A percentile compares a stretch with the other conserved stretches of the same genome.
Conservation (phyloP, 1,284 basidiomycete genomes). For the Wallemia mellicola region DNA sequence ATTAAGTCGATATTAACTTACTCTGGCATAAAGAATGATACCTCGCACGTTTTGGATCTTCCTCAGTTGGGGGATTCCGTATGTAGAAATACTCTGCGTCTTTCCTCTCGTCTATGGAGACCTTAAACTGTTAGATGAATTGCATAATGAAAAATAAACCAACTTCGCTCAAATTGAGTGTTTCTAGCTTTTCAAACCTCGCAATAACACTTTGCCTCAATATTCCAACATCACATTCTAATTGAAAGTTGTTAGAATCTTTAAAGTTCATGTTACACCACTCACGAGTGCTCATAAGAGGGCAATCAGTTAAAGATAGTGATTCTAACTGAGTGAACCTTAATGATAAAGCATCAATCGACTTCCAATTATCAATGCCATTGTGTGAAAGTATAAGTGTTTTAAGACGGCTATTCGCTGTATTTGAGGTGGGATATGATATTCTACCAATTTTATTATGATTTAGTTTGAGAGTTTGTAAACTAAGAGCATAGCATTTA, state of each 20-base stretch:
- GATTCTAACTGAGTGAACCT: neutral
- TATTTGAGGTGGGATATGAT: neutral
- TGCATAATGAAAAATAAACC: neutral
- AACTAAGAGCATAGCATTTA: neutral
- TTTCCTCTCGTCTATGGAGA: neutral
- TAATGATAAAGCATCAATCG: neutral
- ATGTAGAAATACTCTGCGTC: neutral
- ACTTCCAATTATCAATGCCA: neutral
- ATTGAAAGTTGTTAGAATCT: neutral
- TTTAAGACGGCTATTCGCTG: neutral
- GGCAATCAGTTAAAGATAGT: neutral
- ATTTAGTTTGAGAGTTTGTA: neutral
- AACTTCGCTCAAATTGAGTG: neutral
- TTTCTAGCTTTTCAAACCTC: neutral
- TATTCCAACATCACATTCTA: neutral
- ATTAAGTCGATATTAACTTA: no score
- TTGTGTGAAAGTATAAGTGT: neutral
- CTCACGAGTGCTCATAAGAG: neutral
- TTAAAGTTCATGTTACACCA: neutral
- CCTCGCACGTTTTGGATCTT: neutral
- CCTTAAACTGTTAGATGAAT: neutral
- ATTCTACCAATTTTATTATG: neutral
- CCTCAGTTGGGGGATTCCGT: neutral
- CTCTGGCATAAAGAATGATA: neutral
- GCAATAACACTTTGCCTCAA: neutral